Percentiles rank a stretch among this genome's conserved stretches.
Conservation (phyloP, 495 filamentous ascomycete genomes). For the Penicillium longicatenatum region DNA sequence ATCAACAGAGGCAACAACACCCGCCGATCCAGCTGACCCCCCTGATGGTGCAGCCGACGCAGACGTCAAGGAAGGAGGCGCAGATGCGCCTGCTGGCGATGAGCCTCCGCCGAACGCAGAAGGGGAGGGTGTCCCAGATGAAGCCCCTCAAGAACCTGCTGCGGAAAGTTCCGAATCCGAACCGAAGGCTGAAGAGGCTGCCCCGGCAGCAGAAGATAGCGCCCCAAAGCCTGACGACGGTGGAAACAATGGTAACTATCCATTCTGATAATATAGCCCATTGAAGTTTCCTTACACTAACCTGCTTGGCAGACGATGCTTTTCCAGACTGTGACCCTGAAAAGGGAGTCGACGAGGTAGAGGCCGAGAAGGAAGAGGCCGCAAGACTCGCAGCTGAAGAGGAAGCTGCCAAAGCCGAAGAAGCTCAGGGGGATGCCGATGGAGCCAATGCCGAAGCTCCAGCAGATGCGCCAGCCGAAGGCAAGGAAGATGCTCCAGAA, state of each 20-base stretch:
- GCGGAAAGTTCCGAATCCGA: constrained; percentile 20
- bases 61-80: constrained; percentile 27
- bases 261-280: neutral
- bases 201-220: constrained; percentile 15
- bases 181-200: constrained; percentile 11
- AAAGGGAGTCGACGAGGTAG: constrained; percentile 32
- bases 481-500: neutral
- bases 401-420: constrained; percentile 7
- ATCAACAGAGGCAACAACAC: constrained; percentile 30
- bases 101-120: constrained; percentile 22
- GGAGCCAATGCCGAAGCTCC: neutral
- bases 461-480: neutral
- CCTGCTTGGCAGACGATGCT: constrained; percentile 26
- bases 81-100: constrained; percentile 19
- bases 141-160: constrained; percentile 20
- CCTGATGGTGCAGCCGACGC: constrained; percentile 16
- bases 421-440: constrained; percentile 13
- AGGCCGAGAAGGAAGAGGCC: constrained; percentile 33
- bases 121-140: constrained; percentile 20
- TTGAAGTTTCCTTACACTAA: constrained; percentile 2
- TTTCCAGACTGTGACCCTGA: constrained; percentile 34
- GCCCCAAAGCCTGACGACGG: constrained; percentile 12
- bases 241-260: constrained; percentile 24
- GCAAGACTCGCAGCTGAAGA: constrained; percentile 30
- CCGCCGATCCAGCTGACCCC: constrained; percentile 28